Evolutionary conservation across 164 flowering plant genomes (phyloP), one percentile per base, ranked within the genome.

Genomic region (Taxillus chinensis): DNA sequence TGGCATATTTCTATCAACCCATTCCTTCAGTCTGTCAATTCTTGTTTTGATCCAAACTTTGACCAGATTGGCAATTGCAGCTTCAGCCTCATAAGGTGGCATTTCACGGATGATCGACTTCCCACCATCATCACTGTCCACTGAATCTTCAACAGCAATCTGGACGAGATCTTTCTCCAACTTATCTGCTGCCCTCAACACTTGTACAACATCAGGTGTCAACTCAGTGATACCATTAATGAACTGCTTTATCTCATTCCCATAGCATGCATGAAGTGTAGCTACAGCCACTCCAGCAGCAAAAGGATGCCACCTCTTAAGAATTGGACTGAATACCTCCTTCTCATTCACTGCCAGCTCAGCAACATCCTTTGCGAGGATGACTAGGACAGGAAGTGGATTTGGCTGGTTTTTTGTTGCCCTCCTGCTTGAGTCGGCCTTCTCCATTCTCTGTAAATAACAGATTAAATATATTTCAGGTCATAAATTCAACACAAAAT

Each of bases 371-470:
- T 55, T 38, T n/a, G 58, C 58, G 0, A 55, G 58, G 38, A 55
- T 55, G 58, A 38, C 58, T 6, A 55, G 58, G 58, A 55, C 58
- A 38, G 58, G 58, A 55, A 55, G 38, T 38, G 58, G 58, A 55
- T 17, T 55, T 55, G 40, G 8, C 10, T 55, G 39, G 40, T 55
- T 38, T 55, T 55, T 55, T n/a, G 38, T 8, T 15, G 58, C 58
- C 58, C 58, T 17, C 5, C 58, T 8, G 39, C 58, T 55, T 13
- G 58, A 55, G 40, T 55, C 58, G n/a, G 58, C 58, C 38, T 55
- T 55, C 58, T 55, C 58, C 58, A 55, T 55, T 55, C 58, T 55
- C 58, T 55, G 13, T 55, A n/a, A n/a, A n/a, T n/a, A n/a, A 55
- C 13, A 48, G 13, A 48, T 48, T 4, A 48, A 48, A 48, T 11